Conservation (phyloP, 352 stramenopile species). For the Pythium aristosporum region DNA sequence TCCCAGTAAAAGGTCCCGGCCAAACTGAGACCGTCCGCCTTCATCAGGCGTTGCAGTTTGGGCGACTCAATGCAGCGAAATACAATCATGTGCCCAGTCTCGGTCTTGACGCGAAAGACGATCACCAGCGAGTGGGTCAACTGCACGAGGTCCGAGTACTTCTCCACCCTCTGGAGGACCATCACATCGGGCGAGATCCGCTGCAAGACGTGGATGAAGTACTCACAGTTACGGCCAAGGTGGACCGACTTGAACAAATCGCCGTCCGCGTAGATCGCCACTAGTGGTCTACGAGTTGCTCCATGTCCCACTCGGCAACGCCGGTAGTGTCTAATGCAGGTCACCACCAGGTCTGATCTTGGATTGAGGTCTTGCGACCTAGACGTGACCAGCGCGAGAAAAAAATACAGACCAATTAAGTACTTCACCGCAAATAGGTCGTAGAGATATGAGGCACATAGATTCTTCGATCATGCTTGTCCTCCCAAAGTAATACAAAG, state of each 20-base stretch:
- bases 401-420: too few species aligned
- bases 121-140: conserved; percentile 14
- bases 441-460: too few species aligned
- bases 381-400: too few species aligned
- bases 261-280: conserved; percentile 2
- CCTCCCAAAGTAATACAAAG: too few species aligned
- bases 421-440: too few species aligned
- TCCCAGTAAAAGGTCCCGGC: conserved; percentile 19
- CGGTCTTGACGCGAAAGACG: conserved; percentile 12
- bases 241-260: neutral
- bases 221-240: neutral
- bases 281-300: neutral
- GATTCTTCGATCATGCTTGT: too few species aligned
- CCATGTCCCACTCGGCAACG: too few species aligned
- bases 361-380: too few species aligned
- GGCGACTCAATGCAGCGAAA: neutral
- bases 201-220: conserved; percentile 20
- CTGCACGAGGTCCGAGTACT: conserved; percentile 12
- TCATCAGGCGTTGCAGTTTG: neutral
- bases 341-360: too few species aligned
- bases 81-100: conserved; percentile 4
- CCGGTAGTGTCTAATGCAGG: too few species aligned
- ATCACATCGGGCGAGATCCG: conserved; percentile 12
- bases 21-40: neutral
- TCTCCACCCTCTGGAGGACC: conserved; percentile 14